Conservation (phyloP, 1,284 basidiomycete species). For the Tremellales sp. region DNA sequence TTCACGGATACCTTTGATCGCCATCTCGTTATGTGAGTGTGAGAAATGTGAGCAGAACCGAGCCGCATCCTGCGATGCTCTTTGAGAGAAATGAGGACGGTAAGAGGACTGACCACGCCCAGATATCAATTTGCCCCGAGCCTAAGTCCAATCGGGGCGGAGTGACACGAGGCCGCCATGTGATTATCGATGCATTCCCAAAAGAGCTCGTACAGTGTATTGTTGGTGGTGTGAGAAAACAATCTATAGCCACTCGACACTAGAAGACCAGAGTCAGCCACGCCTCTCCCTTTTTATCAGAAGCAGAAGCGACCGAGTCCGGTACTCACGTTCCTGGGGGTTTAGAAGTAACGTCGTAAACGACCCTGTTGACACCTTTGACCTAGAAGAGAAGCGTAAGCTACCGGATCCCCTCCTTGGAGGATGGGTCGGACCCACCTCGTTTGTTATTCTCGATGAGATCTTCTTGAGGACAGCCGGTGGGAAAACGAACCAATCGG, state of each 20-base stretch:
- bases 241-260: slow-evolving; percentile 45
- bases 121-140: no score
- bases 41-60: no score
- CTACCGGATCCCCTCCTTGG: not conserved
- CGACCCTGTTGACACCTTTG: slow-evolving; percentile 82
- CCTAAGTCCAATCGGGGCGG: no score
- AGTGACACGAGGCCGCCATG: no score
- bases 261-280: slow-evolving; percentile 10
- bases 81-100: no score
- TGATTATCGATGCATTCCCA: no score
- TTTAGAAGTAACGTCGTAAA: slow-evolving; percentile 96
- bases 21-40: no score
- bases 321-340: slow-evolving; percentile 70
- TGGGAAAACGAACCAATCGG: slow-evolving; percentile 98
- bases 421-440: slow-evolving; percentile 56
- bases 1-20: no score
- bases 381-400: slow-evolving; percentile 19
- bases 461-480: slow-evolving; percentile 83
- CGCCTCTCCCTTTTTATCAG: not conserved
- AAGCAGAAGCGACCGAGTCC: slow-evolving; percentile 50
- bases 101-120: no score
- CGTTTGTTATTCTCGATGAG: slow-evolving; percentile 96
- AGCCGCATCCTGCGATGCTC: no score
- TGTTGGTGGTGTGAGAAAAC: no score
- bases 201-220: no score